Evolutionary conservation across 371 early-diverging fungal species (phyloP).

Genomic region (Mortierella sp.): DNA sequence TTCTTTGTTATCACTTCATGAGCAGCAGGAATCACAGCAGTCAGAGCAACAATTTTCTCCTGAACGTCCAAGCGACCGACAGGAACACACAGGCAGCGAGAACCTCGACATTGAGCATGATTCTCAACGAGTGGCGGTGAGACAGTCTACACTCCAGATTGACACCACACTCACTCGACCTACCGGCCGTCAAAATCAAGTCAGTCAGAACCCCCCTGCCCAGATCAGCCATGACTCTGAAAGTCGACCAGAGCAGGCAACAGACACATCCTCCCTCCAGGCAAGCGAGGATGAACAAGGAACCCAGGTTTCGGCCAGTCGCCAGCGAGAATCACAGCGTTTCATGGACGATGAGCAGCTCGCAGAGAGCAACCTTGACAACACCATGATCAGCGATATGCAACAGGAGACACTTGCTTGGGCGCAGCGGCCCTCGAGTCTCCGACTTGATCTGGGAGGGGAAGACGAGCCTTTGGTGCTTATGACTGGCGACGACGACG

Average conservation of each 20-base stretch:
- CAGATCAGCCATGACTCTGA: conserved; percentile 18
- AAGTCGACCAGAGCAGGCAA: not conserved
- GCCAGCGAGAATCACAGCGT: not conserved
- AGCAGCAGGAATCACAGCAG: not conserved
- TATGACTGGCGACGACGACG: conserved; percentile 14
- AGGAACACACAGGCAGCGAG: not conserved
- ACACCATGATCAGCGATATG: conserved; percentile 22
- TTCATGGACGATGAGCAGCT: not conserved
- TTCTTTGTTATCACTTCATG: not conserved
- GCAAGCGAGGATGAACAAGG: not conserved
- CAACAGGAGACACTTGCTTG: conserved; percentile 44
- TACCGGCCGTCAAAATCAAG: conserved; percentile 19
- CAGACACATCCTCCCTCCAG: not conserved
- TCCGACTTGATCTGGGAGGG: conserved; percentile 11
- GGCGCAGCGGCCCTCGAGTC: conserved; percentile 30
- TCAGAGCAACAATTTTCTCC: not conserved
- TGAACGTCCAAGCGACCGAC: not conserved
- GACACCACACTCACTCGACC: conserved; percentile 32
- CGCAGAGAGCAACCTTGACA: conserved; percentile 16
- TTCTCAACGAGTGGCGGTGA: not conserved
- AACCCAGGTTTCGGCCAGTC: not conserved
- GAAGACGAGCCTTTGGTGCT: not conserved
- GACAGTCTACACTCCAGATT: conserved; percentile 42
- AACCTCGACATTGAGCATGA: not conserved
- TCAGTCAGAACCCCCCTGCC: not conserved